Percentiles rank a stretch among this genome's conserved stretches.
These are phyloP conservation scores for Talaromyces ruber DNA, from an alignment of 495 filamentous ascomycete genomes.

Conservation along the genomic window DNA sequence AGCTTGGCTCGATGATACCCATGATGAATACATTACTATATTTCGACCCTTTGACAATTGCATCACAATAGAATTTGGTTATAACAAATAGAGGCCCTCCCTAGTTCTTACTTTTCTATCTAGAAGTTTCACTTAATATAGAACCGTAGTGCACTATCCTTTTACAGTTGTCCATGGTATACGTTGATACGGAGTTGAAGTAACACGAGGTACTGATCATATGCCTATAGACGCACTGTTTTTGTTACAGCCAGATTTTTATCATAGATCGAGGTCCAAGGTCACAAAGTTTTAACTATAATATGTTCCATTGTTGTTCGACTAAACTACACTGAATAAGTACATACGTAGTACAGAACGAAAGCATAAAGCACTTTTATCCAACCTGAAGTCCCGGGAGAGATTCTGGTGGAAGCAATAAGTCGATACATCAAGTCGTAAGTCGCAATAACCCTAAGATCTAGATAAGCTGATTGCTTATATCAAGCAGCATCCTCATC, in stretches of 20 bases:
- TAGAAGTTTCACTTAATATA: too few species aligned
- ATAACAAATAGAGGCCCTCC: too few species aligned
- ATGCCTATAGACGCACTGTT: too few species aligned
- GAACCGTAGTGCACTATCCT: too few species aligned
- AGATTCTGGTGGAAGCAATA: neutral
- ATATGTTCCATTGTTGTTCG: neutral
- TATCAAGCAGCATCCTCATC: constrained; percentile 1
- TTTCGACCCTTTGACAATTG: neutral
- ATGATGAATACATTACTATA: neutral
- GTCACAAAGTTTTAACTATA: too few species aligned
- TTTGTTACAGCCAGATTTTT: too few species aligned
- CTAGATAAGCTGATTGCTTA: neutral
- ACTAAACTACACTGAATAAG: neutral
- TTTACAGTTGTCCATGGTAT: too few species aligned
- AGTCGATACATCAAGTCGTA: neutral
- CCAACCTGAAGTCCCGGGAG: neutral
- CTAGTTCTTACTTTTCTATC: too few species aligned
- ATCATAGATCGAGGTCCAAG: too few species aligned
- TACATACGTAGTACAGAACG: neutral
- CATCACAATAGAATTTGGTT: too few species aligned
- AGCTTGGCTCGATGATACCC: neutral
- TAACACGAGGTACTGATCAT: too few species aligned
- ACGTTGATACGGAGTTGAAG: too few species aligned
- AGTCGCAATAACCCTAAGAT: neutral
- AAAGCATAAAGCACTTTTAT: neutral